A percentile compares a stretch with the other conserved stretches of the same genome.
phyloP scores from a whole-genome alignment of 208 protist species.

The Leishmania guyanensis region DNA sequence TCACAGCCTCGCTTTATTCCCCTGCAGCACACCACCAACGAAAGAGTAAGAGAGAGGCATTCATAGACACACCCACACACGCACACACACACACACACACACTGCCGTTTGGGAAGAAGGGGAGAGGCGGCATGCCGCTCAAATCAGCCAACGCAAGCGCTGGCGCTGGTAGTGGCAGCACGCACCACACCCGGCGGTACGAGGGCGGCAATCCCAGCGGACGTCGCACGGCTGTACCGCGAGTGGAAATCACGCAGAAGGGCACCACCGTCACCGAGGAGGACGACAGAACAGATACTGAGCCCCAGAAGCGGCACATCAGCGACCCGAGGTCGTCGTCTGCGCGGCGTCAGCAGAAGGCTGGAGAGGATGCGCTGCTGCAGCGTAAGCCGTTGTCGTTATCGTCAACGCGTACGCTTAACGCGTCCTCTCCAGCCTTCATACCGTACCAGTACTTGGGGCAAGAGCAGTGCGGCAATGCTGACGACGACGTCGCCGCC shows the following conservation, averaged over 20 bases:
- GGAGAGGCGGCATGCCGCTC: background rate
- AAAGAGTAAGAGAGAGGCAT: constrained; percentile 5
- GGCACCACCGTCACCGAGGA: background rate
- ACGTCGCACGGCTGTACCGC: constrained; percentile 1
- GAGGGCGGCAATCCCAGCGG: background rate
- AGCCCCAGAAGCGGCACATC: background rate
- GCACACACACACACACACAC: background rate
- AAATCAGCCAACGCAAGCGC: background rate
- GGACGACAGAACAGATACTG: background rate
- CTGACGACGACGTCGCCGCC: constrained; percentile 1
- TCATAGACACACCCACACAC: background rate
- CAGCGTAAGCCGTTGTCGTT: background rate
- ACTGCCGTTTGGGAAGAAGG: background rate
- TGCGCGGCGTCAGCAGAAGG: constrained; percentile 1
- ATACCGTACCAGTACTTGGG: constrained; percentile 12
- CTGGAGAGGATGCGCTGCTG: background rate
- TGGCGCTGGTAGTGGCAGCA: background rate
- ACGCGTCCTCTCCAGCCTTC: constrained; percentile 25
- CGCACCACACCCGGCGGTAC: background rate
- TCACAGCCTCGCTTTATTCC: too few relatives aligned
- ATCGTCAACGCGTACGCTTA: constrained; percentile 9
- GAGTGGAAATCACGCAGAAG: background rate
- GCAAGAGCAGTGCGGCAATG: constrained; percentile 10
- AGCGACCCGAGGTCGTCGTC: background rate
- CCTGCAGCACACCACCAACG: background rate